phyloP scores from a whole-genome alignment of 331 rosid genomes.

The Erythrophleum ivorense region DNA sequence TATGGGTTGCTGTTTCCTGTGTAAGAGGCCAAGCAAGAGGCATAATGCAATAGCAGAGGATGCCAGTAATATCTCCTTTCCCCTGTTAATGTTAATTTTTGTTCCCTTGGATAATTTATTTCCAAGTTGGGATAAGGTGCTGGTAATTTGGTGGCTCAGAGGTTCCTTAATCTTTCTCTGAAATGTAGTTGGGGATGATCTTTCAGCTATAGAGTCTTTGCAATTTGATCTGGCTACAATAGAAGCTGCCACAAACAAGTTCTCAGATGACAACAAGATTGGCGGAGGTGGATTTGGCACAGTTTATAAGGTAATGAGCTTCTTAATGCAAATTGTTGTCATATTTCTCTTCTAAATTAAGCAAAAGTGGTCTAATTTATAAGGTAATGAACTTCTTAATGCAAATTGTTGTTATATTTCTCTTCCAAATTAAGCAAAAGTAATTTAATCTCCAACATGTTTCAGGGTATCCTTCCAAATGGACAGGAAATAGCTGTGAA shows the following conservation, averaged over 20 bases:
- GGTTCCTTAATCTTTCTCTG: background rate
- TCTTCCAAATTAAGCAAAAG: background rate
- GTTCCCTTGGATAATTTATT: background rate
- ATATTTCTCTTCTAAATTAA: background rate
- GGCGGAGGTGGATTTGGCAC: conserved; percentile 60
- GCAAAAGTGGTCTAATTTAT: background rate
- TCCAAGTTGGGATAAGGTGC: background rate
- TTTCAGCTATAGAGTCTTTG: conserved; percentile 30
- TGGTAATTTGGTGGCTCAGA: background rate
- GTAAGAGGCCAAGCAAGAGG: conserved; percentile 28
- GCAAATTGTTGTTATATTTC: background rate
- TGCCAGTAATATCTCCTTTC: background rate
- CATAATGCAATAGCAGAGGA: background rate
- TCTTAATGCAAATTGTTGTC: background rate
- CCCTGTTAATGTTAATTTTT: background rate
- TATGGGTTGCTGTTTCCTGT: conserved; percentile 14
- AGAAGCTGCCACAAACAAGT: conserved; percentile 49
- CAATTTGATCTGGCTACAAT: conserved; percentile 44
- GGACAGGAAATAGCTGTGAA: conserved; percentile 54
- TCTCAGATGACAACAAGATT: conserved; percentile 43
- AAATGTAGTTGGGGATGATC: conserved; percentile 23
- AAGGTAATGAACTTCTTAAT: conserved; percentile 30
- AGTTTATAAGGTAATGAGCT: conserved; percentile 50
- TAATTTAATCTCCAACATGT: background rate
- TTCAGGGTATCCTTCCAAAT: conserved; percentile 45